Base-by-base conservation (phyloP, 345 rosid genomes). In the Brassica juncea region DNA sequence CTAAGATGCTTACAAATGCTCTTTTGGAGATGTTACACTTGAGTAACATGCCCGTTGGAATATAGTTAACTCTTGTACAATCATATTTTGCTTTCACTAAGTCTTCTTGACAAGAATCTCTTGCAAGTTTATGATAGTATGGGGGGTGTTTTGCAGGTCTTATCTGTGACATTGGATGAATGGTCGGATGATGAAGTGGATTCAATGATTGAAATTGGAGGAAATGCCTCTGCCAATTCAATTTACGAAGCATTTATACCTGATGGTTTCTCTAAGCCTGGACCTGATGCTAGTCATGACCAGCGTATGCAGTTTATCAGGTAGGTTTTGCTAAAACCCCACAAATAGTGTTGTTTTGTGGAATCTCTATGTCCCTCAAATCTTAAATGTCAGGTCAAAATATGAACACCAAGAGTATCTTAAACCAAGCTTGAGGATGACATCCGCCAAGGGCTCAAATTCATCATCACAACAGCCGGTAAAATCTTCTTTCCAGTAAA, bases 101-200 rank as follows among this genome's bases (percentile, higher is more conserved):
- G n/a, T 28, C 61, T 28, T 57, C 47, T 72, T 42, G 27, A 31
- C 75, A 31, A 44, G 58, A 65, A 66, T 72, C 27, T 39, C 27
- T 61, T 49, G 28, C 21, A 32, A 68, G 67, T 61, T 0, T 69
- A 28, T 62, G 28, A 77, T 65, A 60, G 25, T 76, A 77, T 34
- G 3, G 5, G 2, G 3, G 1, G 12, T 42, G 47, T 42, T 83
- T 52, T 71, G 19, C 82, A 96, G 99, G 97, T 93, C 82, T 85
- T 96, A 72, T 96, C 99, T 7, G 94, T 96, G 81, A 87, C 97
- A 52, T 75, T 96, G 84, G 99, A 96, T 89, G 99, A 96, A 2
- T 96, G 99, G 98, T 85, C 97, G 58, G 90, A 89, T 66, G 98
- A 88, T 57, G 94, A 96, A 84, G 83, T 93, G 70, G 97, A 96